Evolutionary conservation across 169 alveolate genomes (phyloP), one percentile per base, ranked within the genome.

Genomic region (Plasmodium vivax): DNA sequence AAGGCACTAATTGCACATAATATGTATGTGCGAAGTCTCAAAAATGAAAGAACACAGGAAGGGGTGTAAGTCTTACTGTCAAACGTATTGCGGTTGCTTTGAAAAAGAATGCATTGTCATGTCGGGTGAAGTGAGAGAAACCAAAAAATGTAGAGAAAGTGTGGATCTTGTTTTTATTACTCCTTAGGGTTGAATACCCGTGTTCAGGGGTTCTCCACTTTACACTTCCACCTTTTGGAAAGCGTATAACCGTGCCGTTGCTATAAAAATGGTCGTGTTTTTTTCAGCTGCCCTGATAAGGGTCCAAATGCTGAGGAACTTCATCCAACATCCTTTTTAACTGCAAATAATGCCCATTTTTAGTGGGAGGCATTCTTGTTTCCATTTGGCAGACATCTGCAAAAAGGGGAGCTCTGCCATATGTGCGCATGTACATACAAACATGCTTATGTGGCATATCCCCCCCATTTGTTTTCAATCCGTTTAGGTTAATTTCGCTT

Each of bases 1-100:
- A 90, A 90, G 36, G 88, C 94, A 58, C 72, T 90, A 71, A 80
- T 90, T 80, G 90, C 85, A 2, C 94, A 90, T 51, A 90, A 90
- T 71, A 90, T 74, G 94, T 90, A 90, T 79, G 94, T 90, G 34
- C 81, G 94, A n/a, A 90, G 94, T 41, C 94, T 90, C 23, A 90
- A 90, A 71, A 90, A 23, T 56, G 94, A 90, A 90, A 58, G 58
- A 81, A 79, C 94, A 90, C 94, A 80, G 30, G 94, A 90, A n/a
- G 94, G 94, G 36, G 30, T 90, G 56, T 90, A 90, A 81, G 43
- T 34, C 12, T 56, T 27, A 34, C 14, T 7, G 23, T 34, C 2
- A 68, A 68, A 68, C 6, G 16, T 38, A 68, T 68, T 19, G 8
- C 38, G 14, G 32, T 27, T 30, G n/a, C 38, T 30, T 68, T 68